phyloP scores from a whole-genome alignment of 345 rosid genomes.

The Aquilaria malaccensis region DNA sequence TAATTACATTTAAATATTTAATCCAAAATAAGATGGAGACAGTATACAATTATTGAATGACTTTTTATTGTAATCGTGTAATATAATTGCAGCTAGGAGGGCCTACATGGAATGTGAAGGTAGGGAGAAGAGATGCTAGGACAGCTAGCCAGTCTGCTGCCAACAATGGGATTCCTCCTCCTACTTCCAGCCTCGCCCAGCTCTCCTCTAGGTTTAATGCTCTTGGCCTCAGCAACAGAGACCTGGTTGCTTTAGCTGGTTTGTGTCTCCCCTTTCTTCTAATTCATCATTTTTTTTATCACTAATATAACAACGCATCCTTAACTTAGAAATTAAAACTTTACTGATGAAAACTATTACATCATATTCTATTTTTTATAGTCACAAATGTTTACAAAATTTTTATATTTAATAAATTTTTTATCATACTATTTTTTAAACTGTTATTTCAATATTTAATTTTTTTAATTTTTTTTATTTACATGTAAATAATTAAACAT shows the following conservation, averaged over 20 bases:
- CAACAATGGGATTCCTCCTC: conserved; percentile 64
- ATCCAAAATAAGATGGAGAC: too few species aligned
- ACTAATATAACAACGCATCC: neutral
- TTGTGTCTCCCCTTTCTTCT: neutral
- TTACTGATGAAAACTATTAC: too few species aligned
- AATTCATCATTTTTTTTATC: neutral
- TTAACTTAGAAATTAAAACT: too few species aligned
- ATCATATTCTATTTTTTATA: neutral
- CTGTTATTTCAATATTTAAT: neutral
- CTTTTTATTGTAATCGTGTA: too few species aligned
- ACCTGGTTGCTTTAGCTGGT: conserved; percentile 86
- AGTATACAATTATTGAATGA: too few species aligned
- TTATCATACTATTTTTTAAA: neutral
- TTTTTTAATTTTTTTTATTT: neutral
- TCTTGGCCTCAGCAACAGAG: conserved; percentile 66
- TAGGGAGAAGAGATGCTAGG: conserved; percentile 82
- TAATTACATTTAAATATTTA: too few species aligned
- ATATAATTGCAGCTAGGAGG: conserved; percentile 58
- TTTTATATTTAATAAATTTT: neutral
- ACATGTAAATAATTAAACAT: neutral
- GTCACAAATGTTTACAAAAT: neutral
- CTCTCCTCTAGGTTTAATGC: conserved; percentile 48
- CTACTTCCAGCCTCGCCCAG: conserved; percentile 47
- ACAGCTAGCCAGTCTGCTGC: conserved; percentile 79
- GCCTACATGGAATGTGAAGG: conserved; percentile 68